Evolutionary conservation across 2,329 filamentous ascomycete genomes (phyloP), one percentile per base, ranked within the genome.

Genomic region (Scedosporium aurantiacum): DNA sequence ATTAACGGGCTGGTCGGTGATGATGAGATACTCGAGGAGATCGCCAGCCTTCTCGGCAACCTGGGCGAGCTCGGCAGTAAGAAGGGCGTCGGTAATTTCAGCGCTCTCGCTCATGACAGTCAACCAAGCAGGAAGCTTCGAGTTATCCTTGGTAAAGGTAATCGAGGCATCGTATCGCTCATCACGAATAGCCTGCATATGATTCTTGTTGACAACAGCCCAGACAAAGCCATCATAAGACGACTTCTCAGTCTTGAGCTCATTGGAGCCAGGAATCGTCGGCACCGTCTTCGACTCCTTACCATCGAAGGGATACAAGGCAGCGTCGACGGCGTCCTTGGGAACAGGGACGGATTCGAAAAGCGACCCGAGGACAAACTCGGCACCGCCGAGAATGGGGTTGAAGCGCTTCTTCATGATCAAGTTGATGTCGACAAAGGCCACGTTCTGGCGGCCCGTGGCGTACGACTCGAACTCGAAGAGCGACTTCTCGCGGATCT

Each of bases 71-170:
- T 97, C 93, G n/a, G 88, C 82, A 3, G 91, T 96, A 58, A 99
- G 82, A 66, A 99, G 78, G 5, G 85, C 79, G 55, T 97, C 90
- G 12, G 92, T 97, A 68, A 99, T 87, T 76, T 97, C 94, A 63
- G 92, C 91, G 75, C 87, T 96, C 80, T 99, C 94, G 70, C 86
- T 95, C 94, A 99, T 97, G 70, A 97, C 85, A 12, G 91, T 96
- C 61, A 88, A 80, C 92, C 92, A 99, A 65, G 82, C 76, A 40
- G 94, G 93, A 40, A 99, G 84, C 79, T 96, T 97, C 61, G 88
- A 72, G 75, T 92, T 85, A 70, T 99, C 94, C 81, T 96, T 96
- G 71, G 93, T 97, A 66, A 86, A 86, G 50, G 94, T 97, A 67
- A 99, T 83, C 60, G 90, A 96, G 61, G 97, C 79, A 72, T 99